Percentiles rank a stretch among this genome's conserved stretches.
These are phyloP conservation scores for Arthrobotrys megalospora DNA, from an alignment of 2,329 filamentous ascomycete species.

Conservation along the genomic window DNA sequence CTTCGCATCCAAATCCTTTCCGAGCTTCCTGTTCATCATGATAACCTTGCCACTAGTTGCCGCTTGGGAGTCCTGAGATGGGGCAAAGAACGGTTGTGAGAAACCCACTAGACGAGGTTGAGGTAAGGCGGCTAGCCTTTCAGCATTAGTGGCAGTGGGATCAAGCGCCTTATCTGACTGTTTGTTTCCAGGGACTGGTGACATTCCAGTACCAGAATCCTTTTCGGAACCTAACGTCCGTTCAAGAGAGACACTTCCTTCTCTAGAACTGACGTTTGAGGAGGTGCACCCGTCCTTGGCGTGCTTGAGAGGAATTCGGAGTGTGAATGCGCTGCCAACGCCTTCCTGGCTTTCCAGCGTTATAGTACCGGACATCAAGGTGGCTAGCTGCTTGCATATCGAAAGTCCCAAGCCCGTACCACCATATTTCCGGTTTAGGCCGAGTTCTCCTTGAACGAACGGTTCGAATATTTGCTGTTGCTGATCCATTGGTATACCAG, in stretches of 20 bases:
- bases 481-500: slow-evolving; percentile 83
- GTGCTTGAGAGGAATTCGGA: slow-evolving; percentile 77
- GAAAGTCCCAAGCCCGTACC: slow-evolving; percentile 90
- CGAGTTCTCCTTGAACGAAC: slow-evolving; percentile 90
- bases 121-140: slow-evolving; percentile 73
- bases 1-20: slow-evolving; percentile 6
- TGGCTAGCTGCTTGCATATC: slow-evolving; percentile 89
- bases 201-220: slow-evolving; percentile 13
- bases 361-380: slow-evolving; percentile 88
- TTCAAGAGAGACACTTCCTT: slow-evolving; percentile 58
- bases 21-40: slow-evolving; percentile 45
- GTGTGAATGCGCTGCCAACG: slow-evolving; percentile 83
- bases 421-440: slow-evolving; percentile 89
- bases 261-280: slow-evolving; percentile 51
- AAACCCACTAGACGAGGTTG: slow-evolving; percentile 82
- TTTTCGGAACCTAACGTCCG: slow-evolving; percentile 31
- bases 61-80: slow-evolving; percentile 27
- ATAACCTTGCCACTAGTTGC: slow-evolving; percentile 20
- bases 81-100: slow-evolving; percentile 83
- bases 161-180: slow-evolving; percentile 35
- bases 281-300: slow-evolving; percentile 36
- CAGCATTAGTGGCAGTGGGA: slow-evolving; percentile 45
- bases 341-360: slow-evolving; percentile 79
- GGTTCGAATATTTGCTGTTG: slow-evolving; percentile 91
- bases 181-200: not conserved